Evolutionary conservation across 805 yeast genomes (phyloP), one percentile per base, ranked within the genome.

Genomic region (Teunomyces tritomae): DNA sequence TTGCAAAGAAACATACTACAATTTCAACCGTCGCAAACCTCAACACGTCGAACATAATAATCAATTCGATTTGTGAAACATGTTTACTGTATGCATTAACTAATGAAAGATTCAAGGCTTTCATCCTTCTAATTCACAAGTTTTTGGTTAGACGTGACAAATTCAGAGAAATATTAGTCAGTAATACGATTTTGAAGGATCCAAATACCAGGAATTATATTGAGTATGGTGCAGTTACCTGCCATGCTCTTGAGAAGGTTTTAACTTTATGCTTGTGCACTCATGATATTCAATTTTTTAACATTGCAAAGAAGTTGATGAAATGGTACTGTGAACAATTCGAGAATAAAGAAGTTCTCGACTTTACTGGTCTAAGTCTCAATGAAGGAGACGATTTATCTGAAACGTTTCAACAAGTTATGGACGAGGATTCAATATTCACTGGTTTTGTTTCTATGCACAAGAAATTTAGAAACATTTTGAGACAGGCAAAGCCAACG

Each of bases 371-470:
- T 11, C 27, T 37, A 5, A 26, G 40, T n/a, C 40, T 13, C 14
- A 26, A 37, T 6, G 28, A 17, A 4, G 35, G 24, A 4, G 61
- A 57, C 16, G 62, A 67, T 47, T 48, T 71, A 34, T 41, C 51
- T 7, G 61, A 57, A 2, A 61, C 70, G 0, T 70, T 73, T 46
- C 55, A 58, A 24, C 52, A 51, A 8, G 52, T 87, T 40, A 64
- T 78, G 2, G 64, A 77, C 5, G 90, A 84, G 51, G 78, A 73
- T 17, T 67, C 69, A 17, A 77, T 83, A 1, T 78, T 85, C 35
- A 82, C 87, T 0, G 91, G 94, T 27, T 75, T 83, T 16, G 83
- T 85, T 27, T 90, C 95, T 0, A 73, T 86, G 30, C 90, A 87
- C 57, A 85, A 86, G 59, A 78, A 82, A 49, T 65, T 86, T 45